A percentile compares a stretch with the other conserved stretches of the same genome.
These are phyloP conservation scores for Bryoglossum gracile DNA, from an alignment of 495 filamentous ascomycete genomes.

Conservation along the genomic window DNA sequence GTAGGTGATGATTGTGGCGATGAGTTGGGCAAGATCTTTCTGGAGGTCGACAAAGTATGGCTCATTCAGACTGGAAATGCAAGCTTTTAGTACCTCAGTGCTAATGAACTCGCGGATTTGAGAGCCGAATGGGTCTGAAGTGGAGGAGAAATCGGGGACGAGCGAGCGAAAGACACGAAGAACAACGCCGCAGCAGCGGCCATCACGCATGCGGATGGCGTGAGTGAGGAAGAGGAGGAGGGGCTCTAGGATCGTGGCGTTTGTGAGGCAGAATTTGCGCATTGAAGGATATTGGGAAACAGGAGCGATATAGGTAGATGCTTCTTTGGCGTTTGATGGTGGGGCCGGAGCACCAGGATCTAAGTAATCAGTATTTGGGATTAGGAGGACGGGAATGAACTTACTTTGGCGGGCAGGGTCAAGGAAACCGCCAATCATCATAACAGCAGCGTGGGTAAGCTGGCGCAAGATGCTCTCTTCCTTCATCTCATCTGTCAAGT, in stretches of 20 bases:
- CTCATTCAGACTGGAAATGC: constrained; percentile 83
- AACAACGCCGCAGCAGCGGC: constrained; percentile 78
- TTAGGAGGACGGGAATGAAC: background rate
- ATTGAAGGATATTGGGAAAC: constrained; percentile 42
- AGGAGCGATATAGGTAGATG: constrained; percentile 15
- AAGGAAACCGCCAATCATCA: constrained; percentile 80
- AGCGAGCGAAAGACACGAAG: constrained; percentile 77
- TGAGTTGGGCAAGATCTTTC: constrained; percentile 81
- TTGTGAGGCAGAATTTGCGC: constrained; percentile 73
- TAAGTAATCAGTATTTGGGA: constrained; percentile 8
- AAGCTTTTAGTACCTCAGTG: constrained; percentile 72
- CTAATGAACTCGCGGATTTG: constrained; percentile 88
- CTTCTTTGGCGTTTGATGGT: constrained; percentile 16
- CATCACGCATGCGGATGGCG: constrained; percentile 83
- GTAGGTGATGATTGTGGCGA: constrained; percentile 72
- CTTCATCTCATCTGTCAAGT: constrained; percentile 94
- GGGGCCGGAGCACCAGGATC: constrained; percentile 5
- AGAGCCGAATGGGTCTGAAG: constrained; percentile 22
- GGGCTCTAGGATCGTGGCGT: constrained; percentile 72
- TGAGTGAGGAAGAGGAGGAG: constrained; percentile 88
- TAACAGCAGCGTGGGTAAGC: constrained; percentile 82
- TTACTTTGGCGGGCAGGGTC: constrained; percentile 47
- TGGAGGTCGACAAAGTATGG: constrained; percentile 95
- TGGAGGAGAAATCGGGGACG: constrained; percentile 62
- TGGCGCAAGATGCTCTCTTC: constrained; percentile 94